Base-by-base conservation (phyloP, 441 rosid species). In the Raphanus hybrid region DNA sequence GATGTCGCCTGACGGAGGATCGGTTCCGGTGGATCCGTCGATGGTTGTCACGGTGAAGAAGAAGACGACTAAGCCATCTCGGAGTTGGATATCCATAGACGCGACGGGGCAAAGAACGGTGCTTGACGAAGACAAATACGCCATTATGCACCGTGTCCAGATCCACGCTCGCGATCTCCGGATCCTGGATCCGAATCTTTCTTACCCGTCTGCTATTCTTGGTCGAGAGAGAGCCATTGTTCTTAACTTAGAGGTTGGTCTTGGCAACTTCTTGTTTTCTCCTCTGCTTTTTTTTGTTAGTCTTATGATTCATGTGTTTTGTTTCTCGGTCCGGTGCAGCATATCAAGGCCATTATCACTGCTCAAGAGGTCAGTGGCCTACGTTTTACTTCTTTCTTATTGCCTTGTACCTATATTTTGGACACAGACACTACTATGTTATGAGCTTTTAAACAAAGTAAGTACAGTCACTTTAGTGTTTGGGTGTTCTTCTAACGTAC, bases 91-190 rank as follows among this genome's bases (percentile, higher is more conserved):
- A 6, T 81, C 87, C 3, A 70, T 96, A 12, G 90, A 93, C 71
- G 61, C 85, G 59, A 57, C 80, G 3, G 99, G 99, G 8, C 73
- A 87, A 14, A 82, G 86, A 7, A 84, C 88, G 55, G 70, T 86
- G 58, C 85, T 87, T 23, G 97, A 91, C 74, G 87, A 79, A 29
- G 97, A 96, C 77, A 96, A 92, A 74, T 89, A 92, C 57, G 88
- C 89, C 1, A 93, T 96, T 81, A 90, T 96, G 99, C 92, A 92
- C 77, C 94, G 94, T 62, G 97, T 88, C 45, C 91, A 92, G 85
- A 96, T 96, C 84, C 99, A 93, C 83, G 99, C 99, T 8, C 99
- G 98, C 3, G 99, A 96, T 83, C 97, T 96, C 39, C 90, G 98
- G 45, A 92, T 93, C 80, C 91, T 96, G 35, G 99, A 96, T 73